Evolutionary conservation across 2,329 filamentous ascomycete genomes (phyloP).

Genomic region (Colletotrichum sp.): DNA sequence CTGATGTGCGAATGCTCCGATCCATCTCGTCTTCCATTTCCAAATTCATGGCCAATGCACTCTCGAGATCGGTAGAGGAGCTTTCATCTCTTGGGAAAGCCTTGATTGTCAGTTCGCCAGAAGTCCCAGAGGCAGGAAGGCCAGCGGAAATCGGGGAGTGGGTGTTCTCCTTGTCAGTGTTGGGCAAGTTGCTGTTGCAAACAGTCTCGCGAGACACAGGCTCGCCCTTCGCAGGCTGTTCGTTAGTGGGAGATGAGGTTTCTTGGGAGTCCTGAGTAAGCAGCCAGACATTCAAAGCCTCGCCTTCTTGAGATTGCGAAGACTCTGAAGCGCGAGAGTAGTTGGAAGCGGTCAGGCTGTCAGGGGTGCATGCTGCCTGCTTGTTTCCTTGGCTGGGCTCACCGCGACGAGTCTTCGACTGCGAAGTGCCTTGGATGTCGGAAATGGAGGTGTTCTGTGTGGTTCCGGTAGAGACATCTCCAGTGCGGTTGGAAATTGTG

Average conservation of each 20-base stretch:
- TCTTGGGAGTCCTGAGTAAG: conserved; percentile 12
- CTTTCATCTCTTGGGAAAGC: background rate
- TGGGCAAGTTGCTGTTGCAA: background rate
- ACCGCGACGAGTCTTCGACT: background rate
- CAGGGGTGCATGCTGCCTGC: background rate
- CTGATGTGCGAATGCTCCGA: background rate
- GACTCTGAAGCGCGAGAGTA: background rate
- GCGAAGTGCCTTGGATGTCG: background rate
- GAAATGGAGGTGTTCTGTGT: background rate
- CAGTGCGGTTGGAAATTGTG: background rate
- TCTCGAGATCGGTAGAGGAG: background rate
- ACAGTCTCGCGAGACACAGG: background rate
- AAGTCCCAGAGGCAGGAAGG: background rate
- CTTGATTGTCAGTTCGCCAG: background rate
- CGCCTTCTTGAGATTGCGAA: conserved; percentile 5
- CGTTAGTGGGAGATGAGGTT: background rate
- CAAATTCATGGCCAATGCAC: background rate
- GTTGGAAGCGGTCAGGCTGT: background rate
- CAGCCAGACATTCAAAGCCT: conserved; percentile 6
- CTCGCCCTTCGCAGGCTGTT: background rate
- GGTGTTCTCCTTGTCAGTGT: background rate
- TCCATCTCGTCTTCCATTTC: background rate
- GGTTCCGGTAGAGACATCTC: background rate
- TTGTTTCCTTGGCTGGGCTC: background rate
- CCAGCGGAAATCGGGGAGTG: background rate